Evolutionary conservation across 768 basidiomycete genomes (phyloP).

Genomic region (Russula vinacea): DNA sequence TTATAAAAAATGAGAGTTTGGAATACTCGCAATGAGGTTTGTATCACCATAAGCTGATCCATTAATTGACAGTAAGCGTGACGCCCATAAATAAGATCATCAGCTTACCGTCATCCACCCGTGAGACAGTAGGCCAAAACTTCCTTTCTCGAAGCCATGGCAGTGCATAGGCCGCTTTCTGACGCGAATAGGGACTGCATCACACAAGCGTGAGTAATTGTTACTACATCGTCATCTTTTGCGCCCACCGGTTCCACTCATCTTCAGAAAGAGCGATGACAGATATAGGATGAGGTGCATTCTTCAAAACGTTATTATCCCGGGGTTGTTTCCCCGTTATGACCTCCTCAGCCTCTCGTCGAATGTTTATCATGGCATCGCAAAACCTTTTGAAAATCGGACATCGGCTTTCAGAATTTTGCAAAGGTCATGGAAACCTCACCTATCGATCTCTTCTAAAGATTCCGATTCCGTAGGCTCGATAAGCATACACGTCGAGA

Average conservation of each 20-base stretch:
- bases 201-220: slow-evolving; percentile 14
- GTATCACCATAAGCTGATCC: slow-evolving; percentile 82
- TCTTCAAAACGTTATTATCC: slow-evolving; percentile 89
- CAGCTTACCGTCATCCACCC: slow-evolving; percentile 86
- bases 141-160: slow-evolving; percentile 82
- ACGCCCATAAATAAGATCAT: background rate
- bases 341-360: slow-evolving; percentile 86
- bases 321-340: slow-evolving; percentile 82
- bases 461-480: slow-evolving; percentile 97
- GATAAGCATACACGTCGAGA: slow-evolving; percentile 94
- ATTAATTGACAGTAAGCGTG: slow-evolving; percentile 20
- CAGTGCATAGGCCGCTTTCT: slow-evolving; percentile 87
- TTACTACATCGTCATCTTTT: background rate
- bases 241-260: slow-evolving; percentile 79
- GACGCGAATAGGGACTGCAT: slow-evolving; percentile 79
- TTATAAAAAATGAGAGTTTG: background rate
- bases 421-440: slow-evolving; percentile 20
- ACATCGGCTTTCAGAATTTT: background rate
- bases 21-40: slow-evolving; percentile 72
- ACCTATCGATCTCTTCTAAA: slow-evolving; percentile 89
- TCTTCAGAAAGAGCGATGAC: slow-evolving; percentile 66
- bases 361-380: slow-evolving; percentile 97
- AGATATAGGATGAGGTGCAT: slow-evolving; percentile 88
- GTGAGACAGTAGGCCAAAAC: slow-evolving; percentile 93
- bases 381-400: slow-evolving; percentile 63